Base-by-base conservation (phyloP, 441 rosid species). In the Isatis lusitanica region DNA sequence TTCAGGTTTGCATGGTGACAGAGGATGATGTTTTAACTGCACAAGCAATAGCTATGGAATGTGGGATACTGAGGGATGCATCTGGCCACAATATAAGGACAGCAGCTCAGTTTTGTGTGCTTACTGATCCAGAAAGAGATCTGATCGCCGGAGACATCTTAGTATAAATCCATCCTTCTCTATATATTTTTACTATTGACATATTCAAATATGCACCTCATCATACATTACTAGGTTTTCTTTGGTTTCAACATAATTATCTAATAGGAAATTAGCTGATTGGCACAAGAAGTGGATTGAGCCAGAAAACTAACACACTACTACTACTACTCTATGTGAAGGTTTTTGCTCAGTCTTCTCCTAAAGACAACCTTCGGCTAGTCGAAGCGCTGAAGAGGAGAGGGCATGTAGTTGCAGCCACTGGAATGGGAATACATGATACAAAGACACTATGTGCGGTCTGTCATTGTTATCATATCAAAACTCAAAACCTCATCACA, bases 341-440 rank as follows among this genome's bases (percentile, higher is more conserved):
- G 98, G 98, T 93, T 67, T 78, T 89, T 85, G 97, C 91, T 46
- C 79, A 94, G 79, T 80, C 97, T 43, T 74, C 82, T 80, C 91
- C 98, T 18, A 82, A 4, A 60, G 98, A 93, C 90, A 85, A 76
- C 79, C 87, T 93, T 77, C 79, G 89, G 76, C 81, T 93, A 68
- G 94, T 91, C 69, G 82, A 91, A 83, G 86, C 97, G 40, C 82
- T 93, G 38, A 86, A 85, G 64, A 78, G 74, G 64, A 82, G 76
- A 63, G 94, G 94, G 39, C 84, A 88, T 66, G 88, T 88, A 75
- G 96, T 93, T 56, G 98, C 97, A 73, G 97, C 88, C 64, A 89
- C 97, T 48, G 97, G 98, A 62, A 96, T 89, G 84, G 98, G 94
- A 47, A 89, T 94, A 64, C 90, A 89, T 83, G 98, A 91, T 75